Conservation (phyloP, 495 filamentous ascomycete genomes). For the Aspergillus campestris region DNA sequence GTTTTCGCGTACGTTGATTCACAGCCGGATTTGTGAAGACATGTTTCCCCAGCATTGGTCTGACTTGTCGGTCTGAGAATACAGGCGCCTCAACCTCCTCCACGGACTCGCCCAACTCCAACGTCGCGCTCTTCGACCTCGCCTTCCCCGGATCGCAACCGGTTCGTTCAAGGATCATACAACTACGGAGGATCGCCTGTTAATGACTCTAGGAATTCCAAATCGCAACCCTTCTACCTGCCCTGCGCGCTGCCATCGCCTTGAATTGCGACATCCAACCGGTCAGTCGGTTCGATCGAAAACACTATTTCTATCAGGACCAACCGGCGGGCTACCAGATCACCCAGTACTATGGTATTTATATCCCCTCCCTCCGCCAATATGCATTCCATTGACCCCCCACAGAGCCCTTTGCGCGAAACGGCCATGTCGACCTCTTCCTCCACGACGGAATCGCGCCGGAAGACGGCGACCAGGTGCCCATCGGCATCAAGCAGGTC, state of each 20-base stretch:
- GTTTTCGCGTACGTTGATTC: conserved; percentile 54
- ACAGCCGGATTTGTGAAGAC: background rate
- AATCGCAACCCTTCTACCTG: conserved; percentile 73
- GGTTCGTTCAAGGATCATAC: conserved; percentile 19
- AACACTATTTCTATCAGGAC: conserved; percentile 99
- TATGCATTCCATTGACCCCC: conserved; percentile 1
- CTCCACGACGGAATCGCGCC: conserved; percentile 71
- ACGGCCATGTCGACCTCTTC: conserved; percentile 63
- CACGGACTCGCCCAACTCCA: conserved; percentile 66
- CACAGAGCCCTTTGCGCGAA: conserved; percentile 67
- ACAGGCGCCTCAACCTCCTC: conserved; percentile 58
- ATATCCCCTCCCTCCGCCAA: background rate
- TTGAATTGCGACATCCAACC: conserved; percentile 69
- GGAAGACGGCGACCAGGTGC: conserved; percentile 56
- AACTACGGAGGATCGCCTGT: background rate
- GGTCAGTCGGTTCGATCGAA: conserved; percentile 80
- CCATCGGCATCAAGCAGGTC: conserved; percentile 79
- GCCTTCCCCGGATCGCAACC: conserved; percentile 87
- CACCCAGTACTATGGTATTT: conserved; percentile 77
- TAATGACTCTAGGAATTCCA: conserved; percentile 53
- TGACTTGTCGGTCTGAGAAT: background rate
- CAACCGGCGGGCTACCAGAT: conserved; percentile 96
- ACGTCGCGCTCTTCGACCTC: conserved; percentile 81
- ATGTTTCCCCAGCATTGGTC: background rate
- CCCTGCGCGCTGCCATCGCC: conserved; percentile 79